Evolutionary conservation across 352 stramenopile species (phyloP), one percentile per base, ranked within the genome.

Genomic region (Blastocystis sp.): DNA sequence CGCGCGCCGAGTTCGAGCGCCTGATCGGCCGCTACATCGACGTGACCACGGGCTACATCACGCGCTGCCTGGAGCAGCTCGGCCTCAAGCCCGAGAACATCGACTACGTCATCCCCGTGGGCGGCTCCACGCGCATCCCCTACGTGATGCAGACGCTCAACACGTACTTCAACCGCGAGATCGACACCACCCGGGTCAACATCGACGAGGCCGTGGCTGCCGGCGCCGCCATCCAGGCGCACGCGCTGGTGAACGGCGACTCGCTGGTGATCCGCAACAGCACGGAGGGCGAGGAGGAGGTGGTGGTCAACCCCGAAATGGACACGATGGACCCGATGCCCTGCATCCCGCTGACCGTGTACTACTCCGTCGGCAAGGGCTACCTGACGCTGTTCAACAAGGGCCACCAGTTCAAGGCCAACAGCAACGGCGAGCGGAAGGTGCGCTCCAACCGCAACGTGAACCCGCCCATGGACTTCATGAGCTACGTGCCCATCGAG

Each of bases 41-140:
- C 89, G 90, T 91, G 71, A 95, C 92, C 81, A 92, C 95, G 89
- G 92, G 94, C 81, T 95, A 93, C 14, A 93, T 96, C 45, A 84
- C 82, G 59, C 70, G 87, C 19, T 90, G 92, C 42, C 74, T 93
- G 63, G 63, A 88, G 61, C 90, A 93, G 76, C 87, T 90, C 38
- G 74, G 60, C 11, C 77, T 89, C 43, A 61, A 42, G n/a, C 40
- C 79, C 19, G 54, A 69, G 42, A 87, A 92, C 63, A 90, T 94
- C 45, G 91, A 89, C 64, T 91, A 94, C 68, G 88, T 93, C 48
- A 92, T 94, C n/a, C 91, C 94, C 19, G 92, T 94, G 9, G 91
- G 91, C 59, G 91, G 91, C 62, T 91, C 90, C 9, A 91, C 90
- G 45, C 91, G 92, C 61, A 91, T 94, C 62, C 92, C 92, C 38